These are phyloP conservation scores for Macrolepiota fuliginosa DNA, from an alignment of 768 basidiomycete genomes.

Conservation along the genomic window DNA sequence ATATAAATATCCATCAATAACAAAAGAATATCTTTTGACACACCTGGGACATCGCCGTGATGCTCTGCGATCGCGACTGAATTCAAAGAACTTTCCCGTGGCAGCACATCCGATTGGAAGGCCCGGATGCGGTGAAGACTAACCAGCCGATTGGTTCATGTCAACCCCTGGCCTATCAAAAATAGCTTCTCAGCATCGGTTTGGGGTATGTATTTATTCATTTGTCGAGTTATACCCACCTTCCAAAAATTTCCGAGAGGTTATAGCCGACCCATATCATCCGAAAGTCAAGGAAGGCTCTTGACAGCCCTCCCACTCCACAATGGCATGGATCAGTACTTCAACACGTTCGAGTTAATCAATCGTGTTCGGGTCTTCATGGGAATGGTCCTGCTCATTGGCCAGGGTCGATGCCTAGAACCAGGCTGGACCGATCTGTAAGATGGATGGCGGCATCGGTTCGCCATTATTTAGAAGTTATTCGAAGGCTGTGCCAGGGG, in stretches of 20 bases:
- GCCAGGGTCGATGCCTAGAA: background rate
- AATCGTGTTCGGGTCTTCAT: background rate
- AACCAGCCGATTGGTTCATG: slow-evolving; percentile 7
- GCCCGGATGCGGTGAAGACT: background rate
- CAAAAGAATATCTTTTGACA: slow-evolving; percentile 1
- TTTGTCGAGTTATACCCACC: slow-evolving; percentile 9
- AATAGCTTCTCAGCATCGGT: background rate
- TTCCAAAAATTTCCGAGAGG: background rate
- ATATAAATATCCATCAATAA: background rate
- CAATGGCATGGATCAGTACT: background rate
- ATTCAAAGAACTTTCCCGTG: background rate
- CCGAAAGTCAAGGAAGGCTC: slow-evolving; percentile 1
- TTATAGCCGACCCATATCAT: background rate
- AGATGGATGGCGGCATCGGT: background rate
- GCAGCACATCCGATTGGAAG: background rate
- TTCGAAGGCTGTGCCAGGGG: background rate
- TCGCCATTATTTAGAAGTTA: background rate
- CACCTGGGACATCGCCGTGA: background rate
- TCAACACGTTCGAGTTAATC: background rate
- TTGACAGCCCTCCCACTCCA: slow-evolving; percentile 5
- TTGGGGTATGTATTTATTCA: background rate
- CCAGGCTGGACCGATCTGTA: background rate
- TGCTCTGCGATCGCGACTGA: background rate
- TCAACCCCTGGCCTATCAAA: background rate
- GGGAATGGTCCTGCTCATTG: background rate